Base-by-base conservation (phyloP, 2,329 filamentous ascomycete genomes). In the Stagonosporopsis vannaccii region DNA sequence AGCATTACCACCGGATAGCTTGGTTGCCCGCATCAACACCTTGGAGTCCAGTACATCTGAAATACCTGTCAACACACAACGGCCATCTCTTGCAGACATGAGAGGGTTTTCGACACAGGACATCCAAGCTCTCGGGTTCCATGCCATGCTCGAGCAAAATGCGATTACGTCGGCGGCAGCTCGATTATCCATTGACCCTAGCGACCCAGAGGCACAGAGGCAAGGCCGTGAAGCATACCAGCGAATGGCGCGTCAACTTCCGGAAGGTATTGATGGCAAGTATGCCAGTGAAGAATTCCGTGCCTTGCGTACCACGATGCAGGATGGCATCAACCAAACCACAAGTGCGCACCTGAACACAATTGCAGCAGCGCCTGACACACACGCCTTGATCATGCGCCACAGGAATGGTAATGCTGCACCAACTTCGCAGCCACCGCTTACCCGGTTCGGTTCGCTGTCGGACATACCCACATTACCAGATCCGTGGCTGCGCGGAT, bases 61-160 rank as follows among this genome's bases (percentile, higher is more conserved):
- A 37, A 51, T 54, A 25, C 44, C 57, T 23, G 28, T 47, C 28
- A 54, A 57, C 20, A 26, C 60, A 15, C 56, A 51, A 20, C 46
- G 55, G 9, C 63, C 60, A 28, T 60, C 52, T 22, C 50, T 52
- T 33, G 40, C 63, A 22, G 61, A 61, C 7, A 26, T 63, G 42
- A 58, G 63, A 36, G 62, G 65, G 33, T 67, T 59, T 35, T 72
- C 68, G 15, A 58, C 62, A 8, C 61, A 68, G 30, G 61, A 70
- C 44, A 58, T 75, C 28, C 70, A 67, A 19, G 75, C 80, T 50
- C 61, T 79, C 13, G 59, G 81, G 11, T 60, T 82, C 5, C 79
- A 81, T 61, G 75, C 80, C 2, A 59, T 82, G 20, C 67, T 82
- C 1, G 80, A 82, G 63, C 76, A 80, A 40, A 74, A 77, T 48